These are phyloP conservation scores for Leptographium procerum DNA, from an alignment of 2,329 filamentous ascomycete species.

Conservation along the genomic window DNA sequence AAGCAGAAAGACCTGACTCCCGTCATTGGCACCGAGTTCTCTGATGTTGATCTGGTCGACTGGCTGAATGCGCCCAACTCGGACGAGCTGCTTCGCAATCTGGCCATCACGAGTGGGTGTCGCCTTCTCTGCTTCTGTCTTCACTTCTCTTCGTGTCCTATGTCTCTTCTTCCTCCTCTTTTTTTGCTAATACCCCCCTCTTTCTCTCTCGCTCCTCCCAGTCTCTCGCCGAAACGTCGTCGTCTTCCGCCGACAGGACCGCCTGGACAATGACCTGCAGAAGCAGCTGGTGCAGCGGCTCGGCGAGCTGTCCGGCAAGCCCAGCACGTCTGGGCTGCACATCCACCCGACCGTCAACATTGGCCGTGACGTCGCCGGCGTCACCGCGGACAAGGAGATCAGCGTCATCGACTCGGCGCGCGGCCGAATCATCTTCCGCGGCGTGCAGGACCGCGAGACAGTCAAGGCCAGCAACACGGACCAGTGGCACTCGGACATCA, in stretches of 20 bases:
- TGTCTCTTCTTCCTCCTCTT: no score
- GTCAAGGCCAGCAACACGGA: slow-evolving; percentile 7
- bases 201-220: neutral
- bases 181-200: neutral
- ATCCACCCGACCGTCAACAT: slow-evolving; percentile 31
- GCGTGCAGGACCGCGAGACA: neutral
- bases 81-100: slow-evolving; percentile 45
- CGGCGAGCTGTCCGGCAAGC: slow-evolving; percentile 18
- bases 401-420: slow-evolving; percentile 32
- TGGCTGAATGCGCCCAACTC: slow-evolving; percentile 41
- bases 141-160: neutral
- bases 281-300: slow-evolving; percentile 11
- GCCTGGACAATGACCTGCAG: slow-evolving; percentile 9
- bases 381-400: slow-evolving; percentile 26
- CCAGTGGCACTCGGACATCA: slow-evolving; percentile 37
- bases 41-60: slow-evolving; percentile 37
- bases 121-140: neutral
- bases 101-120: slow-evolving; percentile 45
- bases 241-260: slow-evolving; percentile 36
- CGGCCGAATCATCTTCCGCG: slow-evolving; percentile 2
- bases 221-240: slow-evolving; percentile 38
- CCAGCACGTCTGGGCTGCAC: slow-evolving; percentile 37
- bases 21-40: slow-evolving; percentile 43
- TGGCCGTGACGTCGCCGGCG: neutral
- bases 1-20: slow-evolving; percentile 39